Conservation (phyloP, 2,329 filamentous ascomycete genomes). For the Fusarium pilosicola region DNA sequence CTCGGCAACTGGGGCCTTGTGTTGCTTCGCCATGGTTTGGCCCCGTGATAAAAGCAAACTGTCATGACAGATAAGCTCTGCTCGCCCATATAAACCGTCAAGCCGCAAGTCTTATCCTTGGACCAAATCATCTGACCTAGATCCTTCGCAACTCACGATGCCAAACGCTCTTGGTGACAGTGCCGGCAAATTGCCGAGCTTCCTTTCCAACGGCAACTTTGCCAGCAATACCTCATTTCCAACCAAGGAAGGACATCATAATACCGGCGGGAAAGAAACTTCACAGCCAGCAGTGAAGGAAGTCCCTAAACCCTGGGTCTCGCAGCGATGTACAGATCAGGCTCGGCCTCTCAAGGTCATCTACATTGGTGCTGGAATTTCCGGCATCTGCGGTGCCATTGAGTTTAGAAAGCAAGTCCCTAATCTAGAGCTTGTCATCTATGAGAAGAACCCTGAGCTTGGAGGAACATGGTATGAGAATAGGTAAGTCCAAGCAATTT, state of each 20-base stretch:
- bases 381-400: conserved; percentile 4
- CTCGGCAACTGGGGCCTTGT: neutral
- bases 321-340: conserved; percentile 5
- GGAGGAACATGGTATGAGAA: conserved; percentile 21
- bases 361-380: conserved; percentile 7
- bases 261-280: neutral
- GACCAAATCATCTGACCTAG: neutral
- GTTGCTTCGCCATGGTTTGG: neutral
- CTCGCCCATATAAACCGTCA: neutral
- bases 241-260: neutral
- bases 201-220: neutral
- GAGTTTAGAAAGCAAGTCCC: conserved; percentile 13
- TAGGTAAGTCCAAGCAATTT: neutral
- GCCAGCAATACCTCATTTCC: accelerated
- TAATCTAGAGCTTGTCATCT: neutral
- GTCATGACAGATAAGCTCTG: neutral
- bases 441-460: conserved; percentile 18
- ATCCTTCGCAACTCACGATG: neutral
- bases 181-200: neutral
- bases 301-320: neutral
- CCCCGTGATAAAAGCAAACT: neutral
- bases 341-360: conserved; percentile 8
- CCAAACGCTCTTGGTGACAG: neutral
- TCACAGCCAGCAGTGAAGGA: neutral
- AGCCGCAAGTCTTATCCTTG: neutral